These are phyloP conservation scores for Musa balbisiana DNA, from an alignment of 202 grass and related monocot genomes.

Conservation along the genomic window DNA sequence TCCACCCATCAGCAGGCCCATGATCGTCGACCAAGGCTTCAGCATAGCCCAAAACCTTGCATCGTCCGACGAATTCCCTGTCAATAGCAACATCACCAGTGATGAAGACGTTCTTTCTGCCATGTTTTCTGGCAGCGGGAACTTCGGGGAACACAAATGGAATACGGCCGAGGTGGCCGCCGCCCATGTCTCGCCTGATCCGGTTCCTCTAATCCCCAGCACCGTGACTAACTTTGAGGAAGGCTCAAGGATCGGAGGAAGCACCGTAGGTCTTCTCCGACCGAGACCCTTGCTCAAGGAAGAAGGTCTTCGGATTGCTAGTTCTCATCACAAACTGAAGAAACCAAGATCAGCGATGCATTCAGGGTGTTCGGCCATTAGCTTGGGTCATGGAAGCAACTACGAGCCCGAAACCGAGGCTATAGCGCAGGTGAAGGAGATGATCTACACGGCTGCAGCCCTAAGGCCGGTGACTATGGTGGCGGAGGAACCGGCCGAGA, in stretches of 20 bases:
- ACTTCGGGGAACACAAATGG: neutral
- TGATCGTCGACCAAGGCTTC: neutral
- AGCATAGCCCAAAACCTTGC: neutral
- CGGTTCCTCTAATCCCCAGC: too few species aligned
- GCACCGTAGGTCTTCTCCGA: too few species aligned
- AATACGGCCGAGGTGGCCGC: neutral
- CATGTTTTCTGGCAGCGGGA: neutral
- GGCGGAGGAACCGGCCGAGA: neutral
- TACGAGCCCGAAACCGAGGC: slow-evolving; percentile 17
- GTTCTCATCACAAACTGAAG: neutral
- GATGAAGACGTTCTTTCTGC: slow-evolving; percentile 7
- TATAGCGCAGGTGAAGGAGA: slow-evolving; percentile 16
- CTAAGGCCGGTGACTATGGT: slow-evolving; percentile 11
- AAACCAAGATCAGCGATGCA: neutral
- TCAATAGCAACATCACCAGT: neutral
- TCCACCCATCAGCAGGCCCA: neutral
- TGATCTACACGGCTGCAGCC: slow-evolving; percentile 13
- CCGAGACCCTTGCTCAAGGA: neutral
- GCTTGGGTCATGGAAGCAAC: neutral
- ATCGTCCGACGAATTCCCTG: neutral
- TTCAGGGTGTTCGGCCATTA: neutral
- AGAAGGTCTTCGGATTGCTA: neutral
- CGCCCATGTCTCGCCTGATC: too few species aligned
- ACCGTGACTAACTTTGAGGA: too few species aligned
- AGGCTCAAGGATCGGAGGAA: neutral